Percentiles rank a stretch among this genome's conserved stretches.
These are phyloP conservation scores for Solanum hybrid DNA, from an alignment of 305 asterid genomes.

Conservation along the genomic window DNA sequence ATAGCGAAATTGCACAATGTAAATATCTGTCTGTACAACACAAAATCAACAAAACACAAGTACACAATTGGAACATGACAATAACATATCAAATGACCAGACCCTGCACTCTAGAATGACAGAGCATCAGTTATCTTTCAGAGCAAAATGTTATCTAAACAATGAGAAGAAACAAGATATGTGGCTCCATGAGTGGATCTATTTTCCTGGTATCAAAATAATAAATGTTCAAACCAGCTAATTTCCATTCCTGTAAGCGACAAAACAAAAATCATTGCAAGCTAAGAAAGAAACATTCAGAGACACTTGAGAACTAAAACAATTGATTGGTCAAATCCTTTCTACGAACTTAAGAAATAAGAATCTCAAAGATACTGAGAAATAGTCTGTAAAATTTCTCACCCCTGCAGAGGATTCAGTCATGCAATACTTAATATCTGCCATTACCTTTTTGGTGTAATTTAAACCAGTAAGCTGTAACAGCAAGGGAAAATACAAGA, in stretches of 20 bases:
- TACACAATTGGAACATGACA: neutral
- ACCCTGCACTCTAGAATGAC: no score
- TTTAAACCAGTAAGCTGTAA: neutral
- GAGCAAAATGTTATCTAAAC: no score
- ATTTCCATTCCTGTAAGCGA: no score
- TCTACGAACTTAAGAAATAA: neutral
- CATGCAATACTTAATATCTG: neutral
- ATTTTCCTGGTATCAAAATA: no score
- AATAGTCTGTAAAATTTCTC: neutral
- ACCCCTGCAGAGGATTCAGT: neutral
- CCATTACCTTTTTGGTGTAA: neutral
- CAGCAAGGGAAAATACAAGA: neutral
- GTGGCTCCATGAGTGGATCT: no score
- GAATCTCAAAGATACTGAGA: neutral
- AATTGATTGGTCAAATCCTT: neutral
- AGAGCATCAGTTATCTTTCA: no score
- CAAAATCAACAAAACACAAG: neutral
- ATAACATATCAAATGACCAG: no score
- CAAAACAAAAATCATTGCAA: neutral
- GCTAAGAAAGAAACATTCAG: neutral
- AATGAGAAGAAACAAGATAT: no score
- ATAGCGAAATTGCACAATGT: neutral
- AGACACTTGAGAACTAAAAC: neutral
- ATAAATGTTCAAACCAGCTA: no score
- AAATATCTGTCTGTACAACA: neutral